phyloP scores from a whole-genome alignment of 2,329 filamentous ascomycete genomes.

The Hypoxylon sp. region DNA sequence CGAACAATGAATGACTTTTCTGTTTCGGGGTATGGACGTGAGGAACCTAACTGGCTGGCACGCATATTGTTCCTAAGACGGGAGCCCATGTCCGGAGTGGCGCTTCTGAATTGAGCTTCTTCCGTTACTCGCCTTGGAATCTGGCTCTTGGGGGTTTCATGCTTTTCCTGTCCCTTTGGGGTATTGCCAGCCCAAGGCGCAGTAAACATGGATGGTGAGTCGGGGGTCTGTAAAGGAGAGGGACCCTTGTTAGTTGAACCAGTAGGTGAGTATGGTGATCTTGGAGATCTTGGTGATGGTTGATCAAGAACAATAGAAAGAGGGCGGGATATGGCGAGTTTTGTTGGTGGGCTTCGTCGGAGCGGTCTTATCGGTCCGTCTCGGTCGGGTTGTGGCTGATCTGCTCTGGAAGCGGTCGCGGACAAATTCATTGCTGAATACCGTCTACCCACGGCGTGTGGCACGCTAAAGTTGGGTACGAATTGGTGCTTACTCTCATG shows the following conservation, averaged over 20 bases:
- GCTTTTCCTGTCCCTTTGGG: slow-evolving; percentile 25
- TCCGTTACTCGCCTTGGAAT: slow-evolving; percentile 21
- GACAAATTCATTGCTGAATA: slow-evolving; percentile 60
- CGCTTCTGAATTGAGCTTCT: slow-evolving; percentile 3
- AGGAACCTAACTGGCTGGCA: slow-evolving; percentile 19
- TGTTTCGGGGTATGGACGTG: slow-evolving; percentile 10
- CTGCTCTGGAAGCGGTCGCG: slow-evolving; percentile 30
- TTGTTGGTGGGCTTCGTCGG: slow-evolving; percentile 62
- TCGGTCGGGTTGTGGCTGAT: slow-evolving; percentile 46
- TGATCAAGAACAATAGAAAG: slow-evolving; percentile 70
- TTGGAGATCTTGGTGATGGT: slow-evolving; percentile 65
- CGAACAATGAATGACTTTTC: slow-evolving; percentile 21
- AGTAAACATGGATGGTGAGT: slow-evolving; percentile 27
- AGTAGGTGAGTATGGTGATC: slow-evolving; percentile 47
- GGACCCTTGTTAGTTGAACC: slow-evolving; percentile 16
- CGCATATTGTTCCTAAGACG: slow-evolving; percentile 8
- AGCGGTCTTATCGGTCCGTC: slow-evolving; percentile 49
- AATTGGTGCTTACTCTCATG: slow-evolving; percentile 51
- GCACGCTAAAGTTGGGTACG: slow-evolving; percentile 69
- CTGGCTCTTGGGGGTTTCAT: slow-evolving; percentile 18
- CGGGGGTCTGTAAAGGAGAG: slow-evolving; percentile 24
- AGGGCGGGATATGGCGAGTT: slow-evolving; percentile 64
- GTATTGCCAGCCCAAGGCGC: slow-evolving; percentile 21
- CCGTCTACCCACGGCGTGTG: slow-evolving; percentile 62
- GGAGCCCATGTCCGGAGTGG: background rate